Percentiles rank a stretch among this genome's conserved stretches.
Evolutionary conservation across 129 eudicot genomes (phyloP).

Genomic region (Helianthus tuberosus): DNA sequence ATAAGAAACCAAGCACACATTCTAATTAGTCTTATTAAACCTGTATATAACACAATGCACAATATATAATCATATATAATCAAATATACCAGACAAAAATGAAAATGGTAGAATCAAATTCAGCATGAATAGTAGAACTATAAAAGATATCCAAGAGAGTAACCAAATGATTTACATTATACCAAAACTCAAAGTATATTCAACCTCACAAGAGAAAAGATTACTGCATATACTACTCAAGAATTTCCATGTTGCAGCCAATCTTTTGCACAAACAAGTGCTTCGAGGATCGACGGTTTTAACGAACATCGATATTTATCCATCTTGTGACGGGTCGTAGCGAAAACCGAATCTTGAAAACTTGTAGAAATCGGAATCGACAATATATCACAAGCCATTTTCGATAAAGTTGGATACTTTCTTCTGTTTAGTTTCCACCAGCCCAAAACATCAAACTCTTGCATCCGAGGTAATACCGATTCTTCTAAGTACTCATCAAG

Average conservation of each 20-base stretch:
- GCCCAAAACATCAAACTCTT: slow-evolving; percentile 75
- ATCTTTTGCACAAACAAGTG: slow-evolving; percentile 81
- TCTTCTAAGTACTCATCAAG: slow-evolving; percentile 83
- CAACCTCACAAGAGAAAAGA: slow-evolving; percentile 23
- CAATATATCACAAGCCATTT: slow-evolving; percentile 76
- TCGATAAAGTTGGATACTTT: slow-evolving; percentile 73
- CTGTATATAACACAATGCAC: too few species aligned
- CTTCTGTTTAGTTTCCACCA: slow-evolving; percentile 77
- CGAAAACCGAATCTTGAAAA: slow-evolving; percentile 63
- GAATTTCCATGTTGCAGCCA: slow-evolving; percentile 62
- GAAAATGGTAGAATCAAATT: neutral
- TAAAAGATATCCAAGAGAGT: slow-evolving; percentile 1
- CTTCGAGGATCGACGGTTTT: slow-evolving; percentile 57
- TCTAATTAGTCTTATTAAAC: too few species aligned
- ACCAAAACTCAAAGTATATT: slow-evolving; percentile 28
- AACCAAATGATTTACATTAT: slow-evolving; percentile 35
- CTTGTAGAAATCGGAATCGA: slow-evolving; percentile 68
- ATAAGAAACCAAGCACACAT: too few species aligned
- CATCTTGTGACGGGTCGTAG: slow-evolving; percentile 52
- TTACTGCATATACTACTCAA: slow-evolving; percentile 13
- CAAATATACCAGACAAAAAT: too few species aligned
- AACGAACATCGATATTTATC: slow-evolving; percentile 57
- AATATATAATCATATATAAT: too few species aligned
- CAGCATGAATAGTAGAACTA: neutral
- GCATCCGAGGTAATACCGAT: slow-evolving; percentile 49